Percentiles rank a stretch among this genome's conserved stretches.
phyloP scores from a whole-genome alignment of 441 rosid species.

The Biscutella auriculata region DNA sequence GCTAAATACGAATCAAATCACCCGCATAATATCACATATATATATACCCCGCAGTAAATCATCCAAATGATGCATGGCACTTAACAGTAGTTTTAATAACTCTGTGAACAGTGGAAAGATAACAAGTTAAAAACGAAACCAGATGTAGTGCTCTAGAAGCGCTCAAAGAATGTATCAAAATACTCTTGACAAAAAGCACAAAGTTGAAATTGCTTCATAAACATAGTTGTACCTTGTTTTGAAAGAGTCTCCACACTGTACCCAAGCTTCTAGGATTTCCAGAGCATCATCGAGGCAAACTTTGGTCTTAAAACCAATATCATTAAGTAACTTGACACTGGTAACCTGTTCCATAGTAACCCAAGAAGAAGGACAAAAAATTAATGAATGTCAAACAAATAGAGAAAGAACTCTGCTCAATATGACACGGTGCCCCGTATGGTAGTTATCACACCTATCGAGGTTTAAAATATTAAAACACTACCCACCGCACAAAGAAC shows the following conservation, averaged over 20 bases:
- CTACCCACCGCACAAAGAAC: neutral
- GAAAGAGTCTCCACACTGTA: constrained; percentile 39
- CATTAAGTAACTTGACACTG: constrained; percentile 49
- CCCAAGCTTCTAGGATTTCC: constrained; percentile 51
- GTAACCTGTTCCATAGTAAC: constrained; percentile 42
- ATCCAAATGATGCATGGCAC: neutral
- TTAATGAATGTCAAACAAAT: neutral
- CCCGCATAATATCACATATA: neutral
- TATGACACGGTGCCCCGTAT: neutral
- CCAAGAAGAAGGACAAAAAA: neutral
- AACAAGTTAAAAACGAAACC: neutral
- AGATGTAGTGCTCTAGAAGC: neutral
- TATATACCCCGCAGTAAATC: neutral
- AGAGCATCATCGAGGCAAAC: constrained; percentile 56
- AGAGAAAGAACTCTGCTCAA: constrained; percentile 7
- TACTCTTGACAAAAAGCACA: neutral
- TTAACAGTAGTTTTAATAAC: neutral
- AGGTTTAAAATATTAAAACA: neutral
- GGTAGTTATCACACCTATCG: neutral
- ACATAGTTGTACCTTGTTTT: constrained; percentile 53
- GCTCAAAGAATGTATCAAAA: neutral
- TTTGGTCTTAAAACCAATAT: constrained; percentile 72
- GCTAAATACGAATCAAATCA: neutral
- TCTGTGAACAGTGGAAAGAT: neutral
- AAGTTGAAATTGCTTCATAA: neutral